A percentile compares a stretch with the other conserved stretches of the same genome.
Conservation (phyloP, 306 rosid genomes). For the Gastrolobium villosum region DNA sequence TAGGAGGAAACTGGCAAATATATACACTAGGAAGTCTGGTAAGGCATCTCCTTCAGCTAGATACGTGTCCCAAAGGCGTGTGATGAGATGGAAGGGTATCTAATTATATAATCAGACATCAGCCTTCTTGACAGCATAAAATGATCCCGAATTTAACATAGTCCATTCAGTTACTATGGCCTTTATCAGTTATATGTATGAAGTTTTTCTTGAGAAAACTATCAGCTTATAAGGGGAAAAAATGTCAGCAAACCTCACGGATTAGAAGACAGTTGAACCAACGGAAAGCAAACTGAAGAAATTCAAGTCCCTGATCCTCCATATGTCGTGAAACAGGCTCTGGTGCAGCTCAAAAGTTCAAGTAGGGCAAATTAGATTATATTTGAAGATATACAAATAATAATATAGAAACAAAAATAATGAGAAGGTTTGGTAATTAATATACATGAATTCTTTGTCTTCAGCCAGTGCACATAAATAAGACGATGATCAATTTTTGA, state of each 20-base stretch:
- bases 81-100: slow-evolving; percentile 93
- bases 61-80: slow-evolving; percentile 98
- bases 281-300: slow-evolving; percentile 98
- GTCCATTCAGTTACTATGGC: background rate
- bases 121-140: slow-evolving; percentile 45
- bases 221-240: slow-evolving; percentile 28
- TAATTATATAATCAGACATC: slow-evolving; percentile 52
- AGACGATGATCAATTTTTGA: slow-evolving; percentile 2
- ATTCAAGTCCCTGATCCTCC: slow-evolving; percentile 95
- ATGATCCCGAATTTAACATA: slow-evolving; percentile 7
- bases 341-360: slow-evolving; percentile 50
- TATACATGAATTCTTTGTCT: slow-evolving; percentile 8
- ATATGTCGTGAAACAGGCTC: slow-evolving; percentile 91
- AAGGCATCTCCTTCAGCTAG: slow-evolving; percentile 99
- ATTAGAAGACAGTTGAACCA: slow-evolving; percentile 99
- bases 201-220: slow-evolving; percentile 30
- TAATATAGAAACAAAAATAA: slow-evolving; percentile 35
- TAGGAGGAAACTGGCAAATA: slow-evolving; percentile 96
- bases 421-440: slow-evolving; percentile 26
- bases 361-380: slow-evolving; percentile 43
- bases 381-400: slow-evolving; percentile 27
- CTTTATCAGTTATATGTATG: background rate
- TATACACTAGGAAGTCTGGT: slow-evolving; percentile 97
- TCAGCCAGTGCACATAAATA: slow-evolving; percentile 8
- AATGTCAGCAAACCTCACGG: slow-evolving; percentile 78